These are phyloP conservation scores for Fusarium brachygibbosum DNA, from an alignment of 2,329 filamentous ascomycete genomes.

Conservation along the genomic window DNA sequence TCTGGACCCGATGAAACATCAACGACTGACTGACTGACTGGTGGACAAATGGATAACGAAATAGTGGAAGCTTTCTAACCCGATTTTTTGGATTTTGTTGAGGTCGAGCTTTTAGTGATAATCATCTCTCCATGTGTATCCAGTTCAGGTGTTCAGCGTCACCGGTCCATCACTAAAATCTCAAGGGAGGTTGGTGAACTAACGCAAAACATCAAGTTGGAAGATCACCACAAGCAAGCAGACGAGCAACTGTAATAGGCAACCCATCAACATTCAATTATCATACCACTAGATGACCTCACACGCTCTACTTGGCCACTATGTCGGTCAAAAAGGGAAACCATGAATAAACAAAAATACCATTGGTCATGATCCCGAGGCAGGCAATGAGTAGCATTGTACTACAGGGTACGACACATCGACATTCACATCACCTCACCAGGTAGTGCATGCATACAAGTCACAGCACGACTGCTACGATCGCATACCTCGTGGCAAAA, in stretches of 20 bases:
- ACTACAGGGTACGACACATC: slow-evolving; percentile 12
- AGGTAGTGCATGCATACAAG: too few relatives aligned
- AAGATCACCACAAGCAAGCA: not conserved
- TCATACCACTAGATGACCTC: not conserved
- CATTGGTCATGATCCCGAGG: not conserved
- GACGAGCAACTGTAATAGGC: not conserved
- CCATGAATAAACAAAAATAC: slow-evolving; percentile 3
- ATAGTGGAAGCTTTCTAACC: not conserved
- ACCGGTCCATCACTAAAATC: not conserved
- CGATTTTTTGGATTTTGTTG: not conserved
- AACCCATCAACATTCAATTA: not conserved
- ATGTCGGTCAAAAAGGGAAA: slow-evolving; percentile 11
- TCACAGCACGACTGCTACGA: slow-evolving; percentile 9
- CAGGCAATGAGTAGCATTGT: slow-evolving; percentile 2
- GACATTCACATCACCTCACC: not conserved
- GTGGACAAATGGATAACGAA: slow-evolving; percentile 2
- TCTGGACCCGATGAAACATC: slow-evolving; percentile 4
- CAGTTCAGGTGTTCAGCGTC: not conserved
- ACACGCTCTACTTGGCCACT: slow-evolving; percentile 2
- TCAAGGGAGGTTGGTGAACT: not conserved
- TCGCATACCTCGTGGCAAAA: slow-evolving; percentile 31
- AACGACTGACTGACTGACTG: not conserved
- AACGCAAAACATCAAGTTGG: not conserved
- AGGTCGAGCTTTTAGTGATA: not conserved
- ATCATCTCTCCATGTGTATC: not conserved